phyloP scores from a whole-genome alignment of 164 flowering plant species.

The Litsea cubeba region DNA sequence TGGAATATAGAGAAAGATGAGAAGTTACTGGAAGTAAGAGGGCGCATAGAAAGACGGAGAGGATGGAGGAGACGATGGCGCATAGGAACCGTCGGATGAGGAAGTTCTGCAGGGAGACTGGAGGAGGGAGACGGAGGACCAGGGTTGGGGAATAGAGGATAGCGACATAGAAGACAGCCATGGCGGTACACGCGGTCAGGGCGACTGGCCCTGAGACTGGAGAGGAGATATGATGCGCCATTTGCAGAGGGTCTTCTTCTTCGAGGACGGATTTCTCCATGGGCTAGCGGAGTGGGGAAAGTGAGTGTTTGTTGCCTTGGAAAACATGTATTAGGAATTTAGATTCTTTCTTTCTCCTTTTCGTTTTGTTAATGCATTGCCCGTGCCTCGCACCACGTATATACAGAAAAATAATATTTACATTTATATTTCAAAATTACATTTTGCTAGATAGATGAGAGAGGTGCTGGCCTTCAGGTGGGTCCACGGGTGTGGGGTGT shows the following conservation, averaged over 20 bases:
- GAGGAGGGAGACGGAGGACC: slow-evolving; percentile 73
- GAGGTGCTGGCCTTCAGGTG: too few species aligned
- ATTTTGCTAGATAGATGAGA: too few species aligned
- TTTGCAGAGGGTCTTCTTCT: slow-evolving; percentile 1
- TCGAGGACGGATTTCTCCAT: not conserved
- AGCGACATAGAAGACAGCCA: slow-evolving; percentile 75
- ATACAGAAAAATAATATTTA: too few species aligned
- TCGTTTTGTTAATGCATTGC: too few species aligned
- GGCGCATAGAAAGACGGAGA: slow-evolving; percentile 43
- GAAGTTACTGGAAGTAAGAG: slow-evolving; percentile 61
- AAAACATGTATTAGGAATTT: too few species aligned
- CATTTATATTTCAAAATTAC: too few species aligned
- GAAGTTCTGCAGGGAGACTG: slow-evolving; percentile 48
- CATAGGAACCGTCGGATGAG: slow-evolving; percentile 79
- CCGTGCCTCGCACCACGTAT: too few species aligned
- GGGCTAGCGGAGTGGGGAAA: too few species aligned
- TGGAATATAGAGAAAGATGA: not conserved
- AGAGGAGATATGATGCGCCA: slow-evolving; percentile 9
- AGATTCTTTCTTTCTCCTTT: too few species aligned
- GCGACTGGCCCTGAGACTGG: slow-evolving; percentile 43
- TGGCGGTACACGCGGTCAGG: slow-evolving; percentile 47
- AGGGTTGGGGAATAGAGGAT: slow-evolving; percentile 74
- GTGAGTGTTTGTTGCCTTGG: too few species aligned
- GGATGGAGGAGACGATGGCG: slow-evolving; percentile 54
- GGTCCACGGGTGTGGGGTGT: too few species aligned